Base-by-base conservation (phyloP, 108 stramenopile genomes). In the Conticribra guillardii region DNA sequence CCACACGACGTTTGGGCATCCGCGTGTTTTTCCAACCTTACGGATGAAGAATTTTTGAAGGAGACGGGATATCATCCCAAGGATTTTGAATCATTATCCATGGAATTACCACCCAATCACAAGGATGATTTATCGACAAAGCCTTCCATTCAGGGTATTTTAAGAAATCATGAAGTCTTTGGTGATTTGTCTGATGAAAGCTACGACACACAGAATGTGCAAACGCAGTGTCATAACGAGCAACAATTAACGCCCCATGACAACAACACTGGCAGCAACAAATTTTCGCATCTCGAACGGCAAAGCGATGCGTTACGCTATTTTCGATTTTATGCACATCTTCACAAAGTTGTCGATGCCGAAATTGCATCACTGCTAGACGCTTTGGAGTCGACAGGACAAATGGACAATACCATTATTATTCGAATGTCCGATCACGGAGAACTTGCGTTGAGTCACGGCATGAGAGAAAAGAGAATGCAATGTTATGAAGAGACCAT, bases 1-100 rank as follows among this genome's bases (percentile, higher is more conserved):
- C 85, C 85, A 16, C 85, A 86, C 44, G 85, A 86, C 67, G 83
- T 86, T n/a, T 86, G 81, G 59, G 85, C 83, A 9, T 82, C 85
- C 23, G 45, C 73, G 19, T 60, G 58, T 47, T 74, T 74, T 66
- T 48, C 73, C 16, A 48, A 66, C 26, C 64, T 74, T 30, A 78
- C 85, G 7, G 67, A 60, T 30, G 78, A 80, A 22, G 84, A 85
- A 57, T 82, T 82, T 53, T 57, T 70, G 29, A 80, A 64, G 7
- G 56, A 66, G 55, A 74, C 73, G 16, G 73, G 73, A 15, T 74
- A 74, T 52, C 64, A 74, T 51, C 73, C 73, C 21, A 16, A 33
- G 1, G 73, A 74, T 4, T 74, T 74, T 55, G 64, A 74, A 33
- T n/a, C 46, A 0, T 26, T 74, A 49, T 60, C 48, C 0, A 73